These are phyloP conservation scores for Escovopsis sp. DNA, from an alignment of 2,329 filamentous ascomycete genomes.

Conservation along the genomic window DNA sequence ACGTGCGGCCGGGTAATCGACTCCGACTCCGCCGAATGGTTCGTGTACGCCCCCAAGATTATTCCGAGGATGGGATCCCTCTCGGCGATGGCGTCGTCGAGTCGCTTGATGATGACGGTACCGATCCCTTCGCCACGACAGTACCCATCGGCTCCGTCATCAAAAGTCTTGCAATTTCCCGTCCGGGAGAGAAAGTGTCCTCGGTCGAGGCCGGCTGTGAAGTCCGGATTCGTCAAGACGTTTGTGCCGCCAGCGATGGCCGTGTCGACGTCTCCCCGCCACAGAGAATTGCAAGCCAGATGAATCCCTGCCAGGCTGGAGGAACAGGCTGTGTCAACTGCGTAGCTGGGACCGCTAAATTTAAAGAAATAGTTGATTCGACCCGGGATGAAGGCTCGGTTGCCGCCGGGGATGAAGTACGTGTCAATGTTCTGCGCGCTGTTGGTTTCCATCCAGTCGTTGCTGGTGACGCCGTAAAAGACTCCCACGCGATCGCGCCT, in stretches of 20 bases:
- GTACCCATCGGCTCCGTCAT: constrained; percentile 68
- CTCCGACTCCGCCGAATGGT: constrained; percentile 55
- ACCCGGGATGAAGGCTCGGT: constrained; percentile 35
- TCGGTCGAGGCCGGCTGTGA: constrained; percentile 60
- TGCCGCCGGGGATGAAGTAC: constrained; percentile 37
- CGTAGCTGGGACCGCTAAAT: constrained; percentile 58
- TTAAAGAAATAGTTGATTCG: constrained; percentile 70
- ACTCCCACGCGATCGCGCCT: constrained; percentile 46
- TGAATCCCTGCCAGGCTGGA: constrained; percentile 60
- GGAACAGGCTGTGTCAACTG: constrained; percentile 63
- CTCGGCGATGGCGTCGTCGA: constrained; percentile 63
- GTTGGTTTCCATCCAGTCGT: constrained; percentile 70
- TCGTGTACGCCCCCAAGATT: constrained; percentile 51
- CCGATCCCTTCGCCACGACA: constrained; percentile 66
- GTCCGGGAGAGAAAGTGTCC: constrained; percentile 59
- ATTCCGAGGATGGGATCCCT: constrained; percentile 66
- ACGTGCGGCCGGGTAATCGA: constrained; percentile 61
- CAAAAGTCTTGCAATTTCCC: constrained; percentile 54
- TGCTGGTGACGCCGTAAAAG: constrained; percentile 63
- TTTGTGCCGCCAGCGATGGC: constrained; percentile 68
- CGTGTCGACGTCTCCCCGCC: constrained; percentile 61
- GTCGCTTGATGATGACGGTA: constrained; percentile 61
- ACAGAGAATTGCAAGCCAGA: constrained; percentile 23
- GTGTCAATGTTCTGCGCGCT: constrained; percentile 50
- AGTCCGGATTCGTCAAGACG: constrained; percentile 68